Evolutionary conservation across 257 asterid genomes (phyloP).

Genomic region (Solanum arcanum): DNA sequence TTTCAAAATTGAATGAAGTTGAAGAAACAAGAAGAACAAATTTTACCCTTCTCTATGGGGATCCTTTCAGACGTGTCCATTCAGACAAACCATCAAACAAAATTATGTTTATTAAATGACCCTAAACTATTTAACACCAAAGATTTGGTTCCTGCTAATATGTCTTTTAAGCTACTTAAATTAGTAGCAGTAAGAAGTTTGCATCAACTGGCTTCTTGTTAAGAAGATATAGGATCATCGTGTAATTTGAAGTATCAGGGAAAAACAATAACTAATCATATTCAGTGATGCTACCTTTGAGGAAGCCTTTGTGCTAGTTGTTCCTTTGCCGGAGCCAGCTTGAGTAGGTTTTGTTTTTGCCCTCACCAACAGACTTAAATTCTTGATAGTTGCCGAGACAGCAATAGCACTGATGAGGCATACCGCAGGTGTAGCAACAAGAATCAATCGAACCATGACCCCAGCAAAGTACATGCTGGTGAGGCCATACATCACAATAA

Average conservation of each 20-base stretch:
- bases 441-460: constrained; percentile 96
- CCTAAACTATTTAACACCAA: neutral
- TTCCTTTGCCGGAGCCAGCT: constrained; percentile 59
- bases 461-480: constrained; percentile 99
- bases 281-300: constrained; percentile 47
- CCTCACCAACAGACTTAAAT: constrained; percentile 77
- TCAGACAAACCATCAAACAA: neutral
- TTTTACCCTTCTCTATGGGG: neutral
- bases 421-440: constrained; percentile 97
- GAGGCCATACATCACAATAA: constrained; percentile 95
- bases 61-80: neutral
- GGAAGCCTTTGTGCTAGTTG: constrained; percentile 54
- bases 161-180: neutral
- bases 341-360: constrained; percentile 48
- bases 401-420: constrained; percentile 98
- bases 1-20: neutral
- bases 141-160: neutral
- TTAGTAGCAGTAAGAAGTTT: neutral
- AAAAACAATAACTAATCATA: neutral
- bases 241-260: neutral
- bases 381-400: constrained; percentile 91
- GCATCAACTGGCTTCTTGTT: neutral
- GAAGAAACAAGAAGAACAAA: neutral
- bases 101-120: neutral
- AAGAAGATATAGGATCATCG: neutral